Evolutionary conservation across 1,139 yeast genomes (phyloP), one percentile per base, ranked within the genome.

Genomic region (Zygotorulaspora mrakii): DNA sequence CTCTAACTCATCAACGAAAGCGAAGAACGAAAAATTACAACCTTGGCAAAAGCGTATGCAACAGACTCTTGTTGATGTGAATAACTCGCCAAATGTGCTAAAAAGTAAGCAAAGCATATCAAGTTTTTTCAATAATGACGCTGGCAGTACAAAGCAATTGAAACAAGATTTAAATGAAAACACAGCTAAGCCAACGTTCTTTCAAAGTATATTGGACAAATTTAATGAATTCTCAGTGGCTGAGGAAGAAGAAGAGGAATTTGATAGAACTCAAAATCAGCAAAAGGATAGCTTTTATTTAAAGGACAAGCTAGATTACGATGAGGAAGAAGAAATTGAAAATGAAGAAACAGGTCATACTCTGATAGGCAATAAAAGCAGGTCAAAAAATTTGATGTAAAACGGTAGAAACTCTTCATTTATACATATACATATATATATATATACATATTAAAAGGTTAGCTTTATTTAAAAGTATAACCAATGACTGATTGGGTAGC

Each of bases 401-500:
- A n/a, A n/a, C n/a, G n/a, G n/a, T n/a, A n/a, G n/a, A n/a, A n/a
- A n/a, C n/a, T n/a, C n/a, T n/a, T n/a, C n/a, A n/a, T n/a, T n/a
- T n/a, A n/a, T n/a, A n/a, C n/a, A n/a, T n/a, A n/a, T n/a, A 26
- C 35, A 22, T 39, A 33, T 33, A 33, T 24, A 31, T 25, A 33
- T 26, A 12, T 37, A 11, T 16, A 38, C 34, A 27, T 38, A 21
- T 21, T 14, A 17, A 20, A 24, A 17, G 14, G 24, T 14, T 18
- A 10, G 23, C 16, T 25, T 50, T 45, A 65, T 50, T 62, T 66
- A 44, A 65, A 63, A 13, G 82, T 71, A 54, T 86, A 89, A 5
- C 96, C 87, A 43, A 91, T 94, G 57, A 91, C 77, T 45, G 82
- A 76, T 69, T 94, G 98, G 16, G 96, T 86, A 1, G 97, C 88